Evolutionary conservation across 371 early-diverging fungal species (phyloP), one percentile per base, ranked within the genome.

Genomic region (Lichtheimia hyalospora): DNA sequence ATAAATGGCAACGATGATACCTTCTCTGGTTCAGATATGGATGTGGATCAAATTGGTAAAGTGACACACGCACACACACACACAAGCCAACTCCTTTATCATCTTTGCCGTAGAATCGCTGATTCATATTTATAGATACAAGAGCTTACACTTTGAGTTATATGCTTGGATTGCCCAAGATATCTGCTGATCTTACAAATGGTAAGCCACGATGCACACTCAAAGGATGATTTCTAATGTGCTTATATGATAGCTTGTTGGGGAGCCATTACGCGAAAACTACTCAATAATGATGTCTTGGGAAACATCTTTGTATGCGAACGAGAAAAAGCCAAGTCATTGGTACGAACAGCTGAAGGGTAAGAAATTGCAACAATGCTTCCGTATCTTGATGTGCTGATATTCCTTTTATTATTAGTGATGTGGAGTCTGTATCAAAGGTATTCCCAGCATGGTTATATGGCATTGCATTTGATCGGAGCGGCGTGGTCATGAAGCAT

Each of bases 401-500:
- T 40, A 41, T 49, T 13, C 13, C 49, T 13, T 50, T 58, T 42
- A 23, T 5, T 1, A 15, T 43, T 27, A 63, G 61, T 7, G 49
- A 61, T 5, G 20, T 54, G 10, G 46, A 58, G 10, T 48, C 44
- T 23, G 34, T 75, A 3, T 41, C 56, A n/a, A 53, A 21, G n/a
- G 18, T 71, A 3, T 75, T 78, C 56, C 69, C 79, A 18, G 52
- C 41, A 2, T 79, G 79, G 79, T 51, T 79, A 15, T 62, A 70
- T 12, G 65, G 49, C 8, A 66, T 75, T 14, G 79, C 75, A 10
- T 75, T 79, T 48, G 68, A 66, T 25, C 49, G 62, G 5, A 59
- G 60, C 15, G 74, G 75, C 0, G n/a, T 67, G 3, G 57, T 79
- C 7, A 75, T 79, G 68, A 71, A 73, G 16, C 79, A 79, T 64